Evolutionary conservation across 2,329 filamentous ascomycete genomes (phyloP).

Genomic region (Pseudogymnoascus sp.): DNA sequence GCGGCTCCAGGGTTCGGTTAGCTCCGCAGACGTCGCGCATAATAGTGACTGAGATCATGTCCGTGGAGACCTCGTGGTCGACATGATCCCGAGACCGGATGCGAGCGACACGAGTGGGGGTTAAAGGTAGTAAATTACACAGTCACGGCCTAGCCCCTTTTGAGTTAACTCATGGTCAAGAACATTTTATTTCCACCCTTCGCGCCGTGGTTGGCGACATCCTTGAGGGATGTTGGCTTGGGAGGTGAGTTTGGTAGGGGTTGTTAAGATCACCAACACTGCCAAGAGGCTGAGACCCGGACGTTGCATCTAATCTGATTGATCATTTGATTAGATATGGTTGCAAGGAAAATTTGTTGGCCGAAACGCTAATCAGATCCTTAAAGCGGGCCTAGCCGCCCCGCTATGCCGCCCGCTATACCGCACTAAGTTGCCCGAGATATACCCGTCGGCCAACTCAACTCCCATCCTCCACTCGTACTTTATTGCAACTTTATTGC

Average conservation of each 20-base stretch:
- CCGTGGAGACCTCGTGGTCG: neutral
- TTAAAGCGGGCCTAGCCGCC: neutral
- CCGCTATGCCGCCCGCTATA: neutral
- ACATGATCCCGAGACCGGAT: constrained; percentile 3
- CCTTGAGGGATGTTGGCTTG: neutral
- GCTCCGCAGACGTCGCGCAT: neutral
- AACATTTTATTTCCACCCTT: neutral
- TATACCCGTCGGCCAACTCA: neutral
- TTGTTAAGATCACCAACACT: neutral
- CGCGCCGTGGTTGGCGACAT: neutral
- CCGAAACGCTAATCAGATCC: constrained; percentile 4
- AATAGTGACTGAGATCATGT: neutral
- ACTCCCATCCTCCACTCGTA: neutral
- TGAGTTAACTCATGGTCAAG: neutral
- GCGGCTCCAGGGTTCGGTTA: neutral
- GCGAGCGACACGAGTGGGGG: neutral
- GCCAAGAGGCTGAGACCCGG: neutral
- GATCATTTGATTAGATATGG: constrained; percentile 8
- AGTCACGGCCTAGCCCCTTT: neutral
- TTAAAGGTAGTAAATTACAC: neutral
- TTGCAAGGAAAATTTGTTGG: neutral
- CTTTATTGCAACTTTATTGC: neutral
- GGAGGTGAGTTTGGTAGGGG: neutral
- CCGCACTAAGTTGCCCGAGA: neutral
- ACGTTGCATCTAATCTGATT: constrained; percentile 13